Conservation (phyloP, 1,284 basidiomycete genomes). For the Boletellus sp. region DNA sequence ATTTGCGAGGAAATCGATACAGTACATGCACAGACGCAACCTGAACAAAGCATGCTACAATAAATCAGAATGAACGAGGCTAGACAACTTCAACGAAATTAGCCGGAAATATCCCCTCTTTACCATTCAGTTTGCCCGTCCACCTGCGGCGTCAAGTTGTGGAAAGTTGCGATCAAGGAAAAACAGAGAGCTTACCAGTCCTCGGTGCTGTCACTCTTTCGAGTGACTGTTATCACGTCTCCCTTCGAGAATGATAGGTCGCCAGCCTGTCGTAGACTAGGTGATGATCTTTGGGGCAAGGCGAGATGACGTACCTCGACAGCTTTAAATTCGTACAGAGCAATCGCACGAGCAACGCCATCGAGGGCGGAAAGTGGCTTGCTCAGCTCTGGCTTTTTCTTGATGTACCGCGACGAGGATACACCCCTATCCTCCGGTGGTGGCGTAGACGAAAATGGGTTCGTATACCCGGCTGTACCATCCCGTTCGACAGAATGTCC, state of each 20-base stretch:
- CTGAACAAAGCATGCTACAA: conserved; percentile 5
- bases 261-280: conserved; percentile 47
- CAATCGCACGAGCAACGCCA: conserved; percentile 72
- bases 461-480: conserved; percentile 10
- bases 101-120: conserved; percentile 57
- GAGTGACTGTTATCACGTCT: conserved; percentile 72
- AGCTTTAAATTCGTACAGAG: conserved; percentile 74
- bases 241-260: conserved; percentile 86
- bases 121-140: conserved; percentile 53
- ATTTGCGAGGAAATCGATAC: no score
- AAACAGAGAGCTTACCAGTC: conserved; percentile 58
- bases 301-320: conserved; percentile 49
- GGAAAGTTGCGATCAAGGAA: not conserved
- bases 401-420: conserved; percentile 34
- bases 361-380: conserved; percentile 48
- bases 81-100: conserved; percentile 61
- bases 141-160: conserved; percentile 51
- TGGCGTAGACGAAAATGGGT: conserved; percentile 30
- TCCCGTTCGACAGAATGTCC: conserved; percentile 6
- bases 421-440: conserved; percentile 13
- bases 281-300: conserved; percentile 1
- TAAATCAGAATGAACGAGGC: not conserved
- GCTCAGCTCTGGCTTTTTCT: conserved; percentile 48
- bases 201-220: conserved; percentile 72
- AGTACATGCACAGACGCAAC: conserved; percentile 3